Evolutionary conservation across 176 grass and related monocot genomes (phyloP).

Genomic region (Zea mays): Zm-B73-REFERENCE-NAM-5.0 NC_050100.1:194621501-194622000

Average conservation of each 20-base stretch:
- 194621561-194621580: conserved; percentile 25
- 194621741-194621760: conserved; percentile 21
- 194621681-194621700: neutral
- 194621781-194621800: neutral
- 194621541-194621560: neutral
- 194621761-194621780: neutral
- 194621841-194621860: too few species aligned
- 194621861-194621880: too few species aligned
- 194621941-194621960: too few species aligned
- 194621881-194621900: too few species aligned
- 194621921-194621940: too few species aligned
- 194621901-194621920: too few species aligned
- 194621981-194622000: too few species aligned
- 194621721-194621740: neutral
- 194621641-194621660: neutral
- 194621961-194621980: too few species aligned
- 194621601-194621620: conserved; percentile 30
- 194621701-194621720: neutral
- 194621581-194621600: conserved; percentile 1
- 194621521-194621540: neutral
- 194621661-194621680: neutral
- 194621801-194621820: neutral
- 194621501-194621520: conserved; percentile 21
- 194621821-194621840: neutral
- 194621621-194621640: neutral